Evolutionary conservation across 768 basidiomycete genomes (phyloP).

Genomic region (Mycena amicta): DNA sequence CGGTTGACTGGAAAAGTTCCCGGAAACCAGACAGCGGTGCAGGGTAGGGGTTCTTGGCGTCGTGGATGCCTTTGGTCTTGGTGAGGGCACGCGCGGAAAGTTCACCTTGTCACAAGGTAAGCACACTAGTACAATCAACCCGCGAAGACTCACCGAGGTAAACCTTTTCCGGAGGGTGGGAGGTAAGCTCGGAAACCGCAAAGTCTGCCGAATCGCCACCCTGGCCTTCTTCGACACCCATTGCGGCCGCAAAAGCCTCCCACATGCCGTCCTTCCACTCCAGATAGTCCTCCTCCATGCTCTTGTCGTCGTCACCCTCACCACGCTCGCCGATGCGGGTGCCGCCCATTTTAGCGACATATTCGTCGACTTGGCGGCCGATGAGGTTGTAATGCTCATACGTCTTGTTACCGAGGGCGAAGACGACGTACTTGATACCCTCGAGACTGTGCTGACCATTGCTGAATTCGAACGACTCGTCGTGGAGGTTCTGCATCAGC

Average conservation of each 20-base stretch:
- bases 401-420: slow-evolving; percentile 89
- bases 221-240: slow-evolving; percentile 94
- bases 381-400: slow-evolving; percentile 98
- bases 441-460: slow-evolving; percentile 74
- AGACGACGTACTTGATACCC: slow-evolving; percentile 92
- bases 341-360: slow-evolving; percentile 79
- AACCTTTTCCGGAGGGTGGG: slow-evolving; percentile 82
- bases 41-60: slow-evolving; percentile 95
- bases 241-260: slow-evolving; percentile 78
- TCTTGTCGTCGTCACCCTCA: slow-evolving; percentile 98
- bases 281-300: slow-evolving; percentile 99
- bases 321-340: slow-evolving; percentile 85
- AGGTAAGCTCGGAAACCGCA: slow-evolving; percentile 78
- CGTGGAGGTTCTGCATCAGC: slow-evolving; percentile 89
- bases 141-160: slow-evolving; percentile 70
- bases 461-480: slow-evolving; percentile 86
- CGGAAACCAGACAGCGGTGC: slow-evolving; percentile 76
- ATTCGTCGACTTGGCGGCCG: slow-evolving; percentile 73
- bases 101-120: slow-evolving; percentile 62
- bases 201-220: slow-evolving; percentile 96
- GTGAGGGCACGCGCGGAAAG: slow-evolving; percentile 93
- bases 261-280: slow-evolving; percentile 99
- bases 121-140: slow-evolving; percentile 1
- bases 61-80: slow-evolving; percentile 93
- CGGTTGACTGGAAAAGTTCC: slow-evolving; percentile 79